Evolutionary conservation across 306 rosid species (phyloP), one percentile per base, ranked within the genome.

Genomic region (Cyamopsis tetragonoloba): DNA sequence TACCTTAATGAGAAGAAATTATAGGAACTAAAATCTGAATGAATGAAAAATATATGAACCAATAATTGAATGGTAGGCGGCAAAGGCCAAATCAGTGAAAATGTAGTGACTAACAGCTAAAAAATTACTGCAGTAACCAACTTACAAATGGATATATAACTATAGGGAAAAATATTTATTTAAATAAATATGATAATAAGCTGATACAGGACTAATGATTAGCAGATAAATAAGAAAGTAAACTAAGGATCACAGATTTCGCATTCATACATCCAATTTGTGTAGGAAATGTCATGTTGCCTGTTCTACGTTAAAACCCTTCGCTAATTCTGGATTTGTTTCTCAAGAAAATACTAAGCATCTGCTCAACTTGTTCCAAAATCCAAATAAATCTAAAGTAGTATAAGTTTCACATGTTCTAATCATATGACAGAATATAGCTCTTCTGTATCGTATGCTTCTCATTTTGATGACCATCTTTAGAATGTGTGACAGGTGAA

Each of bases 331-430:
- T n/a, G 38, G 28, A 43, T 53, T 68, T 26, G 34, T 48, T 56
- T 78, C 53, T 41, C 56, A 5, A 71, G 9, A 57, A 35, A 41
- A 28, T 55, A 66, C 13, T 65, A 77, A 77, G 60, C 42, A 77
- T 15, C n/a, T 46, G 10, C 23, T 47, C 57, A 39, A 13, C 22
- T 34, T 49, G 18, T 41, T 54, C 62, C 31, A 64, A n/a, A 60
- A 59, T 46, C 64, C n/a, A n/a, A n/a, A n/a, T n/a, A 32, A 76
- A 31, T 31, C 37, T 23, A 2, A 32, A 67, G 49, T 32, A 67
- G 1, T 44, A 66, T 24, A 31, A 10, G 65, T 42, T 66, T 66
- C 75, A 50, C 51, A 31, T 50, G 35, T 59, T 60, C 39, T 53
- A 24, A 49, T 7, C 34, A 48, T 72, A 51, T 8, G 19, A 19